A percentile compares a stretch with the other conserved stretches of the same genome.
These are phyloP conservation scores for Bipolaris cookei DNA, from an alignment of 2,329 filamentous ascomycete species.

Conservation along the genomic window DNA sequence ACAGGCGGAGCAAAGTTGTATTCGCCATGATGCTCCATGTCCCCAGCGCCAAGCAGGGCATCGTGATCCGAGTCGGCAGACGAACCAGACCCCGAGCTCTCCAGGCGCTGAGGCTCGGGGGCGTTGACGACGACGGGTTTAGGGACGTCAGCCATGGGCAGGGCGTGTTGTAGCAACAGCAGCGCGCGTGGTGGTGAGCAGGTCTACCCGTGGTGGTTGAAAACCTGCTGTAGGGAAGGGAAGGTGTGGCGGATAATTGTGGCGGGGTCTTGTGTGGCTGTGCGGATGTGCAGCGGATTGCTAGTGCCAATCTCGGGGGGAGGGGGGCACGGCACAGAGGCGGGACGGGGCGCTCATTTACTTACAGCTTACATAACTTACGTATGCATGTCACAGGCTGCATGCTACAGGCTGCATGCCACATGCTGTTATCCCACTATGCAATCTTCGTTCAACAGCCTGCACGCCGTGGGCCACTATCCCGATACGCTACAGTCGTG, in stretches of 20 bases:
- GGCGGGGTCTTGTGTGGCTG: conserved; percentile 7
- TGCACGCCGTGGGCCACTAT: background rate
- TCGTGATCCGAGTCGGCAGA: conserved; percentile 53
- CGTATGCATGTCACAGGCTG: too few species aligned
- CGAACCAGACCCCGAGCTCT: conserved; percentile 55
- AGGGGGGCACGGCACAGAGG: too few species aligned
- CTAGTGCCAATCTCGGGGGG: too few species aligned
- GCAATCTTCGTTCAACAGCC: background rate
- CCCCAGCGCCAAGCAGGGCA: conserved; percentile 53
- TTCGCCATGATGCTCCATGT: conserved; percentile 47
- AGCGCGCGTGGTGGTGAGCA: conserved; percentile 22
- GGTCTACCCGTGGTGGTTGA: conserved; percentile 31
- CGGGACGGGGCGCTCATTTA: too few species aligned
- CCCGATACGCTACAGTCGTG: background rate
- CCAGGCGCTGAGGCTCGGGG: conserved; percentile 23
- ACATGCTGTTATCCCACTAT: background rate
- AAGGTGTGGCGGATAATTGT: conserved; percentile 9
- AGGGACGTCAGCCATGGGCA: conserved; percentile 35
- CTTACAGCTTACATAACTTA: too few species aligned
- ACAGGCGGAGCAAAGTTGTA: conserved; percentile 51
- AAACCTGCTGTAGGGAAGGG: background rate
- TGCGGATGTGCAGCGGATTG: background rate
- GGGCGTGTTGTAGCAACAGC: conserved; percentile 16
- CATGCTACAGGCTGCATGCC: background rate
- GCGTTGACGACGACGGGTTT: conserved; percentile 42